A percentile compares a stretch with the other conserved stretches of the same genome.
Conservation (phyloP, 2,329 filamentous ascomycete species). For the Amauroascus verrucosus region DNA sequence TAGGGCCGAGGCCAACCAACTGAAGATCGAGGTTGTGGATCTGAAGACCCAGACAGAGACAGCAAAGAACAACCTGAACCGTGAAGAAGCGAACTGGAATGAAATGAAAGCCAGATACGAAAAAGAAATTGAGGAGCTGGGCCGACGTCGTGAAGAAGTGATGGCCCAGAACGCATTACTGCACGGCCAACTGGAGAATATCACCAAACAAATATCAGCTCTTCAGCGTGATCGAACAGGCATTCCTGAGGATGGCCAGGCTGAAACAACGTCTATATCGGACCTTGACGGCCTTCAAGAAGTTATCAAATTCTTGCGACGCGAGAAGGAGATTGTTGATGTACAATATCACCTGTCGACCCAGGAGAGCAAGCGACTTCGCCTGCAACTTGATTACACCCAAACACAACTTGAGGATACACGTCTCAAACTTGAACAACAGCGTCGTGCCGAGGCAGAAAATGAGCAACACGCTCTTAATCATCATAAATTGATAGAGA, state of each 20-base stretch:
- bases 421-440: conserved; percentile 79
- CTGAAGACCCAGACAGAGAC: conserved; percentile 75
- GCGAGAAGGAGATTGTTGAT: conserved; percentile 95
- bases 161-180: conserved; percentile 83
- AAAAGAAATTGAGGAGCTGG: conserved; percentile 69
- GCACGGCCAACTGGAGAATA: conserved; percentile 75
- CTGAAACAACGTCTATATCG: conserved; percentile 42
- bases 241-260: conserved; percentile 43
- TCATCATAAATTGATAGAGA: conserved; percentile 86
- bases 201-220: conserved; percentile 66
- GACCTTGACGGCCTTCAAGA: conserved; percentile 72
- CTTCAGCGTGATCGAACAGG: conserved; percentile 65
- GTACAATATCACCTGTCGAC: conserved; percentile 87
- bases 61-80: conserved; percentile 64
- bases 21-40: conserved; percentile 68
- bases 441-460: conserved; percentile 66
- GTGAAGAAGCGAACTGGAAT: conserved; percentile 80
- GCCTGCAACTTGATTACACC: conserved; percentile 79
- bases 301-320: conserved; percentile 78
- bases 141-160: conserved; percentile 68
- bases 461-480: conserved; percentile 62
- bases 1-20: conserved; percentile 66
- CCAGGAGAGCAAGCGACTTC: conserved; percentile 77
- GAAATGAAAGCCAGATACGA: conserved; percentile 73
- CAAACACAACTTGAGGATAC: conserved; percentile 83